A percentile compares a stretch with the other conserved stretches of the same genome.
Evolutionary conservation across 306 rosid genomes (phyloP).

Genomic region (Herpetospermum pedunculosum): DNA sequence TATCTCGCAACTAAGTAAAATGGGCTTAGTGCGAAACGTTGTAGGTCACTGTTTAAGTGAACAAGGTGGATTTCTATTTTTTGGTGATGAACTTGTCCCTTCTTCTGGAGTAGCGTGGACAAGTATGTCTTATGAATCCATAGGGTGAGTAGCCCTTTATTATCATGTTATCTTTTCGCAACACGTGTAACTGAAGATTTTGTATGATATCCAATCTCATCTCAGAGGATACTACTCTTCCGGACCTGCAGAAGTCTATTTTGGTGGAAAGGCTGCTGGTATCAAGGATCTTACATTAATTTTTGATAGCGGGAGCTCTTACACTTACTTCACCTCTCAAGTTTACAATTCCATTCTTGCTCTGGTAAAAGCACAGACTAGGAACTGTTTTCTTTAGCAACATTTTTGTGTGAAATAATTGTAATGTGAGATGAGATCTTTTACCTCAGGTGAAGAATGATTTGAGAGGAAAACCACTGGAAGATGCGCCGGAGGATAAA

Average conservation of each 20-base stretch:
- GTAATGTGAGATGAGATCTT: background rate
- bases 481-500: constrained; percentile 24
- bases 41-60: constrained; percentile 68
- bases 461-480: constrained; percentile 46
- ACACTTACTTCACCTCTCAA: constrained; percentile 52
- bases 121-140: constrained; percentile 27
- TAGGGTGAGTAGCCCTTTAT: constrained; percentile 28
- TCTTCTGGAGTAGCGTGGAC: constrained; percentile 51
- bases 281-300: constrained; percentile 36
- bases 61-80: constrained; percentile 52
- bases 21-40: constrained; percentile 38
- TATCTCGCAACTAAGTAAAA: constrained; percentile 40
- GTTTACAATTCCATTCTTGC: constrained; percentile 29
- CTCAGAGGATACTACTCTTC: constrained; percentile 49
- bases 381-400: background rate
- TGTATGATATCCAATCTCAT: background rate
- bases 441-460: constrained; percentile 38
- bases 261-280: constrained; percentile 34
- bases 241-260: constrained; percentile 62
- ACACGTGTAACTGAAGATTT: background rate
- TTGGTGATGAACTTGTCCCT: constrained; percentile 52
- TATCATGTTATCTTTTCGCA: background rate
- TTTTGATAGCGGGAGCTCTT: constrained; percentile 88
- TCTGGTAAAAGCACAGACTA: constrained; percentile 35
- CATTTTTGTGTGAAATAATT: background rate